Base-by-base conservation (phyloP, 208 protist genomes). In the Trypanosoma scelopori region DNA sequence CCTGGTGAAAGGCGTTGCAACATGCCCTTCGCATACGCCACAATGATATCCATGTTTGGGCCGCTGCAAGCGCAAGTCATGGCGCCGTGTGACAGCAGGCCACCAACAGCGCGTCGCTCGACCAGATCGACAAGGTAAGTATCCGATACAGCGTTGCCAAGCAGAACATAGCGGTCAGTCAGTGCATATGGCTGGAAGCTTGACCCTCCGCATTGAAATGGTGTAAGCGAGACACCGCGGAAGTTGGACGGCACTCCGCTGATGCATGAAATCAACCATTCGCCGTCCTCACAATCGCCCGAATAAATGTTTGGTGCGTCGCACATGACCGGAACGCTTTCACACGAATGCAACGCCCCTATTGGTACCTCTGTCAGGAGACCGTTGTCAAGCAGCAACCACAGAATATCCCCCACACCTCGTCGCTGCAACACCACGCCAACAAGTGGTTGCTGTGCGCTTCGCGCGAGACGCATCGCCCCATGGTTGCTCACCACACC, bases 101-200 rank as follows among this genome's bases (percentile, higher is more conserved):
- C 51, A 6, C 76, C 81, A 6, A 89, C 81, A 28, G 82, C 78
- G 41, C 71, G 56, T 5, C 73, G 74, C 42, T 52, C 55, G 6
- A 81, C 56, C 9, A 93, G 65, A 60, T 93, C 84, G 18, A 93
- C 78, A 7, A 91, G 45, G 58, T 85, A 87, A 46, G 59, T 69
- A 47, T 89, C 80, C 37, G 74, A 65, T 39, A 85, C 68, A 13
- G 69, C 65, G 76, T 91, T 82, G 9, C 76, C 65, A 13, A 91
- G 53, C 18, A 94, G 43, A 4, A 79, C 74, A 52, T 84, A 89
- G 18, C 88, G 76, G 13, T 39, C 27, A n/a, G 84, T 81, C 27
- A 49, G 15, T 3, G 47, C 25, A 47, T 69, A 71, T 5, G 71
- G 35, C 35, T 55, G 39, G 25, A 61, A 70, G 0, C 18, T 23